Conservation (phyloP, 768 basidiomycete species). For the Xanthoconium purpureum region DNA sequence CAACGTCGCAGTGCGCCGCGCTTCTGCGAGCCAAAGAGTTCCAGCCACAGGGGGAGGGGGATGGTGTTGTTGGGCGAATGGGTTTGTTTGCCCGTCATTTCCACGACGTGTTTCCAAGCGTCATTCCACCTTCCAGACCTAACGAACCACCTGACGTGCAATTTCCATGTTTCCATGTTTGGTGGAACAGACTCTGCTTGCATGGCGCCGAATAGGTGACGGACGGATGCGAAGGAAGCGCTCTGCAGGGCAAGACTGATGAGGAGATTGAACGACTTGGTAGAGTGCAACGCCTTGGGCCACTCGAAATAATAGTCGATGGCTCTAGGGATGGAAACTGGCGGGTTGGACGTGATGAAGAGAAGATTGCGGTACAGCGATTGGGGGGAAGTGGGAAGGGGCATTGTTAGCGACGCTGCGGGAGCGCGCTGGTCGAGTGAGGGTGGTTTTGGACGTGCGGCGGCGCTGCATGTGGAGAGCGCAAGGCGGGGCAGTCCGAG, state of each 20-base stretch:
- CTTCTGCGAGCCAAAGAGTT: conserved; percentile 51
- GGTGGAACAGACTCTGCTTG: conserved; percentile 36
- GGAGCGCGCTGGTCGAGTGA: conserved; percentile 2
- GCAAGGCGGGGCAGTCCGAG: neutral
- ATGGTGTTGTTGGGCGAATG: conserved; percentile 15
- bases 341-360: conserved; percentile 18
- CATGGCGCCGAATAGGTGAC: conserved; percentile 49
- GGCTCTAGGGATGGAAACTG: conserved; percentile 11
- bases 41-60: conserved; percentile 56
- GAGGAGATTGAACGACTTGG: conserved; percentile 44
- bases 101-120: conserved; percentile 49
- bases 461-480: neutral
- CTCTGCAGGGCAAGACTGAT: conserved; percentile 49
- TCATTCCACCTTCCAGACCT: conserved; percentile 53
- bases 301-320: conserved; percentile 29
- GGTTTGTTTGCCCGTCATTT: conserved; percentile 12
- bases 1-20: conserved; percentile 32
- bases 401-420: conserved; percentile 15
- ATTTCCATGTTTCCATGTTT: conserved; percentile 54
- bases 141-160: conserved; percentile 56
- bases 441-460: neutral
- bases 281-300: conserved; percentile 33
- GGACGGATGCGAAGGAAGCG: conserved; percentile 45
- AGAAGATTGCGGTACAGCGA: conserved; percentile 36
- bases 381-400: conserved; percentile 29